phyloP scores from a whole-genome alignment of 2,329 filamentous ascomycete genomes.

The Annulohypoxylon truncatum region DNA sequence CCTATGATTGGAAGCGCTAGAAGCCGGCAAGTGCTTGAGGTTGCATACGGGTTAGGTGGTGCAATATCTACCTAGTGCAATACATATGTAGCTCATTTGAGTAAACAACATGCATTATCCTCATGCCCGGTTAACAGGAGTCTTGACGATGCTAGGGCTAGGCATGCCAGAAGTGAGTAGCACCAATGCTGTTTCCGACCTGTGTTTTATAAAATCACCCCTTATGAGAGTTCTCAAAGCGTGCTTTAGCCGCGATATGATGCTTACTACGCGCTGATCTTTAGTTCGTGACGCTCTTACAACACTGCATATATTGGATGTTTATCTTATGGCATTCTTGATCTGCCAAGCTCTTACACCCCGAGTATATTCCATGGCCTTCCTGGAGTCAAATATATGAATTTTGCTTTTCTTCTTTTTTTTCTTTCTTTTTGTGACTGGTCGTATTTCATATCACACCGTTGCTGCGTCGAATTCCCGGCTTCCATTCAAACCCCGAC shows the following conservation, averaged over 20 bases:
- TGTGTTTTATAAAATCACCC: conserved; percentile 11
- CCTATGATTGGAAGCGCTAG: not conserved
- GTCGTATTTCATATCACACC: conserved; percentile 3
- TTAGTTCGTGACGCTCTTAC: conserved; percentile 16
- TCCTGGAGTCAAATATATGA: not conserved
- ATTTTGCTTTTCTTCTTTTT: not conserved
- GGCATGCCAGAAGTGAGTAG: conserved; percentile 15
- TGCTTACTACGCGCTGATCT: conserved; percentile 38
- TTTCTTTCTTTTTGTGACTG: conserved; percentile 14
- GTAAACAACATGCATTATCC: conserved; percentile 21
- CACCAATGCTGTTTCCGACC: conserved; percentile 7
- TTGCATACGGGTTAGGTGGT: conserved; percentile 11
- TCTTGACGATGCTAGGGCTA: conserved; percentile 9
- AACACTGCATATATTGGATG: conserved; percentile 14
- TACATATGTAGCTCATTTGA: conserved; percentile 1
- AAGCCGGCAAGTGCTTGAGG: conserved; percentile 10
- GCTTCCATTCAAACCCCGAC: conserved; percentile 17
- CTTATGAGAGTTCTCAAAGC: not conserved
- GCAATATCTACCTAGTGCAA: not conserved
- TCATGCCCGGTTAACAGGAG: conserved; percentile 16
- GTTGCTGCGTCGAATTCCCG: conserved; percentile 5
- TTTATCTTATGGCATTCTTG: conserved; percentile 14
- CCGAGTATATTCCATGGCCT: conserved; percentile 15
- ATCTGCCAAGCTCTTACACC: conserved; percentile 25
- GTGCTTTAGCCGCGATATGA: conserved; percentile 33